Evolutionary conservation across 179 eudicot genomes (phyloP), one percentile per base, ranked within the genome.

Genomic region (Dionaea muscipula): DNA sequence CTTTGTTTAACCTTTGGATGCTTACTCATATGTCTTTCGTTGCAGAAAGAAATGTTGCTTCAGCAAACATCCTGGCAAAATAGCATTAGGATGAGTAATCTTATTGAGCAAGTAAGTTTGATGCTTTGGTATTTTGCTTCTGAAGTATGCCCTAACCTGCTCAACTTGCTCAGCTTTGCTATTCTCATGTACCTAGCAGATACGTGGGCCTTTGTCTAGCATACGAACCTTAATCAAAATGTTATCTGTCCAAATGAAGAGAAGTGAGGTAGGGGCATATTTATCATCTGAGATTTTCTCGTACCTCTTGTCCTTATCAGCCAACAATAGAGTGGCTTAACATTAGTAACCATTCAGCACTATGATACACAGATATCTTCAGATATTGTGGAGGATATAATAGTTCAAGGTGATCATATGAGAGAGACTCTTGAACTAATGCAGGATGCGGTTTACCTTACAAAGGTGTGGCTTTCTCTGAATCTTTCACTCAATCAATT

Each of bases 31-130:
- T 39, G 16, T 15, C 12, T 20, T 39, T 51, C 49, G 37, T 70
- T 65, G 39, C 83, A 91, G 98, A 91, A 91, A 87, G 81, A 91
- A 45, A 65, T 91, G 86, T 54, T 86, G 61, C 84, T 87, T 57
- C 98, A 86, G 73, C 94, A 91, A 71, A 75, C 94, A 53, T 77
- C 98, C 23, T 91, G 98, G 98, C 95, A 91, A 72, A 84, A 82
- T 67, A 91, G 87, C 70, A 64, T 80, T 47, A 72, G 95, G 68
- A 91, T 91, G 98, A 81, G 75, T 60, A 82, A 69, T 68, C 78
- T 91, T 63, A 91, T 82, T 62, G 98, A 91, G 73, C 98, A 86
- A 74, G 97, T 90, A 78, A 74, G 85, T 49, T 66, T 24, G 56
- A 50, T 28, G 28, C 1, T 27, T 59, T 19, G 40, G 47, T 53